Conservation (phyloP, 352 stramenopile genomes). For the Phytophthora pinifolia region DNA sequence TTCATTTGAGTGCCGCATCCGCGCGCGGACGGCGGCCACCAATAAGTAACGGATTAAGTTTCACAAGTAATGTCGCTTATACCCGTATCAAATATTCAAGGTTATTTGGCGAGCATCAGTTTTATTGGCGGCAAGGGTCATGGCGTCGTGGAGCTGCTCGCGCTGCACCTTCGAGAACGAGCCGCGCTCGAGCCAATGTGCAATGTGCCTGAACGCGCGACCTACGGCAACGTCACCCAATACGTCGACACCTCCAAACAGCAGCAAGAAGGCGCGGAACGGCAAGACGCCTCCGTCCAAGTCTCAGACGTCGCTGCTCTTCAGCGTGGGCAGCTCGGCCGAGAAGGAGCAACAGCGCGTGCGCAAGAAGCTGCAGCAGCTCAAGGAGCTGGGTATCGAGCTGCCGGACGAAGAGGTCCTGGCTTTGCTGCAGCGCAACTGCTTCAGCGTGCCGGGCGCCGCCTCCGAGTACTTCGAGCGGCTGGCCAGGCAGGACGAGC, state of each 20-base stretch:
- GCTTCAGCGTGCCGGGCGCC: slow-evolving; percentile 68
- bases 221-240: background rate
- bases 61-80: too few species aligned
- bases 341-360: slow-evolving; percentile 63
- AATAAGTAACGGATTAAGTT: too few species aligned
- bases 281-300: slow-evolving; percentile 4
- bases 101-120: background rate
- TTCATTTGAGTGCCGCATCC: too few species aligned
- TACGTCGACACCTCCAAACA: background rate
- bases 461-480: slow-evolving; percentile 80
- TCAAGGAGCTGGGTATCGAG: slow-evolving; percentile 75
- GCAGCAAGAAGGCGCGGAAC: slow-evolving; percentile 17
- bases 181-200: slow-evolving; percentile 33
- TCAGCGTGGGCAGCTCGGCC: slow-evolving; percentile 58
- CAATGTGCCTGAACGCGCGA: slow-evolving; percentile 49
- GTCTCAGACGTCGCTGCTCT: slow-evolving; percentile 38
- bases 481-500: slow-evolving; percentile 17
- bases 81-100: too few species aligned
- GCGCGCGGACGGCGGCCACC: too few species aligned
- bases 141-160: slow-evolving; percentile 57
- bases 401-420: slow-evolving; percentile 52
- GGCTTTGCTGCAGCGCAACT: slow-evolving; percentile 67
- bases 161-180: slow-evolving; percentile 81
- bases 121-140: slow-evolving; percentile 8
- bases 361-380: slow-evolving; percentile 70